A percentile compares a stretch with the other conserved stretches of the same genome.
Evolutionary conservation across 805 yeast genomes (phyloP).

Genomic region (Suhomyces kilbournensis): DNA sequence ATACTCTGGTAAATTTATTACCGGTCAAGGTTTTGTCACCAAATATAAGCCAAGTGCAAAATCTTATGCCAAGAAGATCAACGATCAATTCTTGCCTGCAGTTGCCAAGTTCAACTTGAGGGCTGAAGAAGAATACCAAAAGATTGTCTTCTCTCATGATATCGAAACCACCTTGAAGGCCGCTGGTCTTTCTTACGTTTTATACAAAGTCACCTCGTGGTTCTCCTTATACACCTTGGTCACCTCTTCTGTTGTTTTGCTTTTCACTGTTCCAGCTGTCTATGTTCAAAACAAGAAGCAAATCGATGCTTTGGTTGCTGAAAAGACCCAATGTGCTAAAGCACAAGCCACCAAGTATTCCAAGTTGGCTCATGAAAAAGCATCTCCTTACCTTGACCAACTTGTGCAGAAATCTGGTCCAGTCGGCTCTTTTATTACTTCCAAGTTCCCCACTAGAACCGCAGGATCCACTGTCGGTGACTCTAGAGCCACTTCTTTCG

Average conservation of each 20-base stretch:
- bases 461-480: slow-evolving; percentile 65
- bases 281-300: slow-evolving; percentile 74
- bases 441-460: slow-evolving; percentile 63
- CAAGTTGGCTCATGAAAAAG: slow-evolving; percentile 37
- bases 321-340: slow-evolving; percentile 43
- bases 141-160: slow-evolving; percentile 63
- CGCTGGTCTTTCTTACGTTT: slow-evolving; percentile 60
- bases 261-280: slow-evolving; percentile 73
- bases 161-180: slow-evolving; percentile 71
- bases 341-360: slow-evolving; percentile 47
- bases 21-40: slow-evolving; percentile 80
- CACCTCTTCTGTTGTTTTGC: slow-evolving; percentile 52
- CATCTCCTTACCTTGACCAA: slow-evolving; percentile 57
- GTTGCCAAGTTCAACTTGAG: slow-evolving; percentile 46
- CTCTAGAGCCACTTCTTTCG: slow-evolving; percentile 15
- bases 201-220: slow-evolving; percentile 71
- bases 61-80: slow-evolving; percentile 33
- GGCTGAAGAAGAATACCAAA: slow-evolving; percentile 53
- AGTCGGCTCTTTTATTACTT: slow-evolving; percentile 55
- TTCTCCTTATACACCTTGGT: slow-evolving; percentile 69
- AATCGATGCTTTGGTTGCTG: slow-evolving; percentile 63
- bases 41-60: slow-evolving; percentile 63
- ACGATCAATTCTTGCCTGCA: slow-evolving; percentile 39
- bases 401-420: slow-evolving; percentile 64
- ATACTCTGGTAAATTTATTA: slow-evolving; percentile 64